phyloP scores from a whole-genome alignment of 768 basidiomycete species.

The Sporobolomyces roseus region DNA sequence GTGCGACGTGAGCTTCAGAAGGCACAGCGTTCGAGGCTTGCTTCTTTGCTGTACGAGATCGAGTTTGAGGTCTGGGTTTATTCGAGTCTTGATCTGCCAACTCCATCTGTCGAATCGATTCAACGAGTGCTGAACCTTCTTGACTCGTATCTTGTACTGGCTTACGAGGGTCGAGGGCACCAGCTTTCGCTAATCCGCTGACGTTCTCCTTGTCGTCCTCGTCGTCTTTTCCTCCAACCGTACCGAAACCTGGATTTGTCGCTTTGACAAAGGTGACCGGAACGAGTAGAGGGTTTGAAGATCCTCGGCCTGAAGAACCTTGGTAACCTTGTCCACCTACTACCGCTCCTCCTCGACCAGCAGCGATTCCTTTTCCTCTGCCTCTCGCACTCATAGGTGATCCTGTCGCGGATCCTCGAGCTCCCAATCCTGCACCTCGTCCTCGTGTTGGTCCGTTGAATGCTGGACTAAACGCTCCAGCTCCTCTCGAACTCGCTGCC shows the following conservation, averaged over 20 bases:
- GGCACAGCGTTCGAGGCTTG: too few species aligned
- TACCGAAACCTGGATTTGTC: not conserved
- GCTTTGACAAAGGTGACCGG: slow-evolving; percentile 37
- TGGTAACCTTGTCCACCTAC: slow-evolving; percentile 11
- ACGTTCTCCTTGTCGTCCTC: slow-evolving; percentile 22
- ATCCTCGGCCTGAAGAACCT: not conserved
- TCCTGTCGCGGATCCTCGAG: not conserved
- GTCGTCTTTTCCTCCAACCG: slow-evolving; percentile 35
- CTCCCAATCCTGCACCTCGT: slow-evolving; percentile 1
- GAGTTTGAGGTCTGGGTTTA: too few species aligned
- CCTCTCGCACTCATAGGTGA: not conserved
- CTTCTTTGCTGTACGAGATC: too few species aligned
- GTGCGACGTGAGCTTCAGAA: not conserved
- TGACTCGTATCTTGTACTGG: slow-evolving; percentile 6
- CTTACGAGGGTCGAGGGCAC: not conserved
- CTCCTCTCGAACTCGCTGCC: not conserved
- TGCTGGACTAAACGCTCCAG: not conserved
- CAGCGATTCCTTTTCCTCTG: slow-evolving; percentile 7
- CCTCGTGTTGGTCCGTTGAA: slow-evolving; percentile 2
- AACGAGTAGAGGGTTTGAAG: slow-evolving; percentile 28
- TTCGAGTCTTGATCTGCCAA: not conserved
- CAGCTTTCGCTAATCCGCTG: not conserved
- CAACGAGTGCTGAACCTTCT: slow-evolving; percentile 8
- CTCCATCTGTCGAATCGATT: slow-evolving; percentile 11
- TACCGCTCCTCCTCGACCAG: slow-evolving; percentile 3